Percentiles rank a stretch among this genome's conserved stretches.
These are phyloP conservation scores for Fusarium brevicatenulatum DNA, from an alignment of 2,329 filamentous ascomycete species.

Conservation along the genomic window DNA sequence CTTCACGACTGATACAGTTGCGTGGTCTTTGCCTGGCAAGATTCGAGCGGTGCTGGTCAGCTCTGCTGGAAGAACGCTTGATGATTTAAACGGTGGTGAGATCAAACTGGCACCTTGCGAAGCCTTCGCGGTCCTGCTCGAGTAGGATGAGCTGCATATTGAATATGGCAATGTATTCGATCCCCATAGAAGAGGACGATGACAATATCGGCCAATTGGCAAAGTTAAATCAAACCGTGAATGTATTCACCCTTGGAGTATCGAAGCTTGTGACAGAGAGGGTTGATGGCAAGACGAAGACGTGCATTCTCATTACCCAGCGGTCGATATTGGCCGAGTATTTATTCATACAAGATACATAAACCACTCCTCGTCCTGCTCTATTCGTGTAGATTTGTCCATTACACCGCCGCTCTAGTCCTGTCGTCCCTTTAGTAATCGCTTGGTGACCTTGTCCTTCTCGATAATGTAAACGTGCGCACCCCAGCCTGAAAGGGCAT, in stretches of 20 bases:
- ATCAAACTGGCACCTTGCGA: conserved; percentile 52
- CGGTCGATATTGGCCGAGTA: conserved; percentile 41
- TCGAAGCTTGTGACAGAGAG: background rate
- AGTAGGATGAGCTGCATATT: background rate
- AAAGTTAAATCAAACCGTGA: background rate
- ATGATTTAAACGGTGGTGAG: conserved; percentile 41
- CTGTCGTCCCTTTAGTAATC: conserved; percentile 96
- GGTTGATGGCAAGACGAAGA: conserved; percentile 9
- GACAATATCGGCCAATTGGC: background rate
- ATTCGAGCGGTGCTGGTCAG: conserved; percentile 51
- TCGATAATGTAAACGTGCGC: conserved; percentile 99
- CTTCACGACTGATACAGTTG: conserved; percentile 49
- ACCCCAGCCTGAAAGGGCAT: conserved; percentile 97
- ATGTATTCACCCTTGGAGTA: background rate
- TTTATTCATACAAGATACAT: conserved; percentile 51
- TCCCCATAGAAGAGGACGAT: conserved; percentile 46
- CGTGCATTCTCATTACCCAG: conserved; percentile 43
- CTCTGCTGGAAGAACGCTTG: conserved; percentile 44
- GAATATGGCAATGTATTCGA: conserved; percentile 1
- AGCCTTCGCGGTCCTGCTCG: conserved; percentile 49
- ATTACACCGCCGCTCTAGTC: conserved; percentile 66
- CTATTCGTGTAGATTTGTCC: conserved; percentile 27
- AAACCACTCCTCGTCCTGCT: conserved; percentile 30
- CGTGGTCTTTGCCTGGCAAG: conserved; percentile 45
- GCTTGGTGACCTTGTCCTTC: conserved; percentile 99